These are phyloP conservation scores for Spatholobus suberectus DNA, from an alignment of 306 rosid genomes.

Conservation along the genomic window DNA sequence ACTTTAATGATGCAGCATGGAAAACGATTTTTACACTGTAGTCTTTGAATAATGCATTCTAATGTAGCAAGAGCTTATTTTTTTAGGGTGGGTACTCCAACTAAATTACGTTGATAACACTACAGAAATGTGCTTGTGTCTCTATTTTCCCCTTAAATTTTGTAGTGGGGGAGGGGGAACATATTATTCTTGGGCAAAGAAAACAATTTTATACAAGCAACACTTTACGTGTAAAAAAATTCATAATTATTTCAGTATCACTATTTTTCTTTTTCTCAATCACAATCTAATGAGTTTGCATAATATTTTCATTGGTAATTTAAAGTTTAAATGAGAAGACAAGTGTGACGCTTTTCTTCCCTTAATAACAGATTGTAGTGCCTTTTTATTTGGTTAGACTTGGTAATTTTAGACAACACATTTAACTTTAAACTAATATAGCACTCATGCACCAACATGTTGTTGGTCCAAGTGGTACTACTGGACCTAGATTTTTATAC, in stretches of 20 bases:
- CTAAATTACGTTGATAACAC: neutral
- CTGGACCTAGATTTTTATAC: too few species aligned
- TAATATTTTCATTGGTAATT: neutral
- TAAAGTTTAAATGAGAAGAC: neutral
- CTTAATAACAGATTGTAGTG: too few species aligned
- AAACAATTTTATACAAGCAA: neutral
- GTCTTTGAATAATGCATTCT: neutral
- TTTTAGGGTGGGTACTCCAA: neutral
- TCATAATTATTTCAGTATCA: neutral
- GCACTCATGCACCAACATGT: too few species aligned
- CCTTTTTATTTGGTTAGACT: neutral
- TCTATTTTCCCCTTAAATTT: neutral
- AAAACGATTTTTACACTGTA: neutral
- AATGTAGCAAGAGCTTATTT: neutral
- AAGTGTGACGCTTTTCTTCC: neutral
- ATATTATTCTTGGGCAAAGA: neutral
- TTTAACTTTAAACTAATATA: neutral
- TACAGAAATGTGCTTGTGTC: neutral
- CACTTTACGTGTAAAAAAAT: neutral
- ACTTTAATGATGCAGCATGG: slow-evolving; percentile 5
- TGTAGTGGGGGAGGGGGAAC: neutral
- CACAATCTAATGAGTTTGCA: neutral
- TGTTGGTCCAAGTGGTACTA: too few species aligned
- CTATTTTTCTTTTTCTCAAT: neutral
- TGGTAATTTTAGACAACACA: neutral